phyloP scores from a whole-genome alignment of 1,284 basidiomycete species.

The Microbotryum violaceum region DNA sequence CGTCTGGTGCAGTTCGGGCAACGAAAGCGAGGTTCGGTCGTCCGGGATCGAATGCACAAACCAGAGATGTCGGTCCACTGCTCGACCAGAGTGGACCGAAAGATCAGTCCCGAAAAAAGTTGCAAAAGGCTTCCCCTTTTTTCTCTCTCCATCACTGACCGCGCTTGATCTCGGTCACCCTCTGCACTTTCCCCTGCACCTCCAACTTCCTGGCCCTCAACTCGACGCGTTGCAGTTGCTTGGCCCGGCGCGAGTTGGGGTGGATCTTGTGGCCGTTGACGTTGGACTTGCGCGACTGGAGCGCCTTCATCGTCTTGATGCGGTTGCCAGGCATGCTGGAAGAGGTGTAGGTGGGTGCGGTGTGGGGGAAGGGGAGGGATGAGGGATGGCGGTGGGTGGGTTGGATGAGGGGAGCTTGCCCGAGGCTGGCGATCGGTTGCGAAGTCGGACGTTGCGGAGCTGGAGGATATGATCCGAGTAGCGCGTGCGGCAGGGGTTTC shows the following conservation, averaged over 20 bases:
- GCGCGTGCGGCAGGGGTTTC: too few species aligned
- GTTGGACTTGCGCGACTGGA: constrained; percentile 26
- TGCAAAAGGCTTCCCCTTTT: too few species aligned
- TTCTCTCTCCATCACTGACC: background rate
- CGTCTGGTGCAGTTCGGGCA: constrained; percentile 25
- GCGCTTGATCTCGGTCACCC: constrained; percentile 16
- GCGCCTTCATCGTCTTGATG: constrained; percentile 27
- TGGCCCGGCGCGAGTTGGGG: constrained; percentile 32
- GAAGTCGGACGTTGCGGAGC: too few species aligned
- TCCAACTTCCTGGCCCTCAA: constrained; percentile 26
- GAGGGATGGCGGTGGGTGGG: too few species aligned
- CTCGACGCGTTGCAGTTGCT: constrained; percentile 31
- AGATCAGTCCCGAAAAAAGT: too few species aligned
- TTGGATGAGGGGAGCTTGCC: too few species aligned
- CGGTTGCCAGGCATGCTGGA: constrained; percentile 22
- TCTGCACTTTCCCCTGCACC: constrained; percentile 16
- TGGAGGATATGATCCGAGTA: too few species aligned
- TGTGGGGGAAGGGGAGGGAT: background rate
- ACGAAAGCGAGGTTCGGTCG: constrained; percentile 19
- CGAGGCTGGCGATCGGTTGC: too few species aligned
- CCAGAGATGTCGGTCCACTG: constrained; percentile 29
- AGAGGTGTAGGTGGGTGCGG: background rate
- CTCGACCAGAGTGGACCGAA: too few species aligned
- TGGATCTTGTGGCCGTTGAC: constrained; percentile 17
- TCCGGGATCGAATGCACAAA: constrained; percentile 26